Conservation (phyloP, 306 rosid genomes). For the Prunus mume region DNA sequence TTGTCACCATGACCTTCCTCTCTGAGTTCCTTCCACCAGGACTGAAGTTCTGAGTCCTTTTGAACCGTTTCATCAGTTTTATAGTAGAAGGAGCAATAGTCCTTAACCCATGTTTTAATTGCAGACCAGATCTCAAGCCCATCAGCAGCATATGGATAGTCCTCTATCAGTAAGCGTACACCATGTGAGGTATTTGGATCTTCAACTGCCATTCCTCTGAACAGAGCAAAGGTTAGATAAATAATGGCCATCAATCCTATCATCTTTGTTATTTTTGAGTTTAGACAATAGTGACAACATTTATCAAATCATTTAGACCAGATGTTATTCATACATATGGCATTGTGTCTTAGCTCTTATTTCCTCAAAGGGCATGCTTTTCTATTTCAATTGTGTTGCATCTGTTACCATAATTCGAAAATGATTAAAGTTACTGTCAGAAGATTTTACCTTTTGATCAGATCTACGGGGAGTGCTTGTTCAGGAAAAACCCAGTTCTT, state of each 20-base stretch:
- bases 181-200: constrained; percentile 50
- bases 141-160: constrained; percentile 58
- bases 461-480: constrained; percentile 44
- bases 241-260: background rate
- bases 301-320: too few relatives aligned
- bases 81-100: constrained; percentile 49
- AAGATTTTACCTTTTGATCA: constrained; percentile 33
- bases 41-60: constrained; percentile 53
- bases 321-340: too few relatives aligned
- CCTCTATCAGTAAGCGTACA: constrained; percentile 46
- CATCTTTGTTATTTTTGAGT: background rate
- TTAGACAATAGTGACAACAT: too few relatives aligned
- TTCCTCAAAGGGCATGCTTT: background rate
- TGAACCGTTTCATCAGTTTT: constrained; percentile 30
- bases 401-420: too few relatives aligned
- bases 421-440: background rate
- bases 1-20: constrained; percentile 56
- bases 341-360: background rate
- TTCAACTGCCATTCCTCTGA: constrained; percentile 57
- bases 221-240: background rate
- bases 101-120: constrained; percentile 52
- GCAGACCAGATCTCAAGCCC: constrained; percentile 58
- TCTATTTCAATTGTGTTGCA: background rate
- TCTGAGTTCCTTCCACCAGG: constrained; percentile 53
- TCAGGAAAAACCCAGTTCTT: constrained; percentile 39